A percentile compares a stretch with the other conserved stretches of the same genome.
phyloP scores from a whole-genome alignment of 1,139 yeast genomes.

The Yamadazyma oceani region DNA sequence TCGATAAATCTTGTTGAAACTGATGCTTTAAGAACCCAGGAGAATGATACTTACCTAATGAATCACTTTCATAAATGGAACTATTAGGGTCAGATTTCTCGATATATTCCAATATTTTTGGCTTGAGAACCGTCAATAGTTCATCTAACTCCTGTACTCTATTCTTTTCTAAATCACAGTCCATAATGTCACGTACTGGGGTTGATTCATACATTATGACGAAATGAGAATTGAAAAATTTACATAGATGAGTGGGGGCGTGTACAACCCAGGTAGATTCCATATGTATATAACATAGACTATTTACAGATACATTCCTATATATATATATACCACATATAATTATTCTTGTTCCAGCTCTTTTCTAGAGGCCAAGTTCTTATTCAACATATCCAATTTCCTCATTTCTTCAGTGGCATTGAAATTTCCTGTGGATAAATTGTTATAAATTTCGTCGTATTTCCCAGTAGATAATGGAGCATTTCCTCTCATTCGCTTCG shows the following conservation, averaged over 20 bases:
- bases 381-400: constrained; percentile 59
- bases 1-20: constrained; percentile 19
- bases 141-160: constrained; percentile 40
- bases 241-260: too few relatives aligned
- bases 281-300: too few relatives aligned
- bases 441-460: constrained; percentile 82
- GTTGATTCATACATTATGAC: too few relatives aligned
- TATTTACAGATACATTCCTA: constrained; percentile 2
- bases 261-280: too few relatives aligned
- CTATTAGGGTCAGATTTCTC: constrained; percentile 35
- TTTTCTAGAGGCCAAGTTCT: constrained; percentile 38
- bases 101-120: constrained; percentile 37
- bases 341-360: constrained; percentile 20
- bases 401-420: constrained; percentile 78
- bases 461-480: constrained; percentile 92
- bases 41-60: constrained; percentile 41
- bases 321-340: too few relatives aligned
- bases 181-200: too few relatives aligned
- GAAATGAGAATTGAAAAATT: too few relatives aligned
- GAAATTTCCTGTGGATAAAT: constrained; percentile 75
- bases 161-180: constrained; percentile 28
- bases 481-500: constrained; percentile 89
- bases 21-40: constrained; percentile 33
- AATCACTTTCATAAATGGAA: constrained; percentile 23
- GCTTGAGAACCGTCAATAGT: constrained; percentile 33